phyloP scores from a whole-genome alignment of 1,284 basidiomycete genomes.

The Ustilago sp. region DNA sequence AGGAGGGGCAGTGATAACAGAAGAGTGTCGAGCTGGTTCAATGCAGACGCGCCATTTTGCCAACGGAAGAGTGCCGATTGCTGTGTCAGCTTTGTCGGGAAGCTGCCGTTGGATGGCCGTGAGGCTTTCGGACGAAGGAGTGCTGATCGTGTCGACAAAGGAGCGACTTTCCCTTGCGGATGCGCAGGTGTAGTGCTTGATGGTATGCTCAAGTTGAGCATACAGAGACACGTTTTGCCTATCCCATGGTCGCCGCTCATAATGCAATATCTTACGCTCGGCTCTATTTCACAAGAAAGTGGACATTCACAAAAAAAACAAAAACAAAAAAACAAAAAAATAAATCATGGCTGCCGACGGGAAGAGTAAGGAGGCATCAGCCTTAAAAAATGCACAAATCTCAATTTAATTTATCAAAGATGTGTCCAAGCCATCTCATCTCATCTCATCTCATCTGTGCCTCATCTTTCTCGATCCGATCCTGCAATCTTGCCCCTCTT shows the following conservation, averaged over 20 bases:
- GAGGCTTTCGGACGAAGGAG: not conserved
- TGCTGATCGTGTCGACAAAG: not conserved
- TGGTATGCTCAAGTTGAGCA: not conserved
- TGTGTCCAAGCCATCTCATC: not conserved
- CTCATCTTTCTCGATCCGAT: not conserved
- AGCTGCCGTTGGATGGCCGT: not conserved
- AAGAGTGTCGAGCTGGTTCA: not conserved
- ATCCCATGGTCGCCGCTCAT: conserved; percentile 7
- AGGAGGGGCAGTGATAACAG: not conserved
- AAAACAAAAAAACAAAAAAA: too few relatives aligned
- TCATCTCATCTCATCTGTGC: not conserved
- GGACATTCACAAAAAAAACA: not conserved
- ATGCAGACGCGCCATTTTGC: not conserved
- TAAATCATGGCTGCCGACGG: not conserved
- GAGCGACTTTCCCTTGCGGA: not conserved
- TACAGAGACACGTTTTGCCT: not conserved
- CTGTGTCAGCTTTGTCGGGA: not conserved
- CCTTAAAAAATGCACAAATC: too few relatives aligned
- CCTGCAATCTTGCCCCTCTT: not conserved
- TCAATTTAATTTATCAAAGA: too few relatives aligned
- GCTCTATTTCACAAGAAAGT: not conserved
- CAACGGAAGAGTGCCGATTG: not conserved
- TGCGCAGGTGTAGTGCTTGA: not conserved
- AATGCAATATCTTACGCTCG: conserved; percentile 2
- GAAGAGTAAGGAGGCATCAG: not conserved